Percentiles rank a stretch among this genome's conserved stretches.
Evolutionary conservation across 768 basidiomycete species (phyloP).

Genomic region (Lactarius trivialis): DNA sequence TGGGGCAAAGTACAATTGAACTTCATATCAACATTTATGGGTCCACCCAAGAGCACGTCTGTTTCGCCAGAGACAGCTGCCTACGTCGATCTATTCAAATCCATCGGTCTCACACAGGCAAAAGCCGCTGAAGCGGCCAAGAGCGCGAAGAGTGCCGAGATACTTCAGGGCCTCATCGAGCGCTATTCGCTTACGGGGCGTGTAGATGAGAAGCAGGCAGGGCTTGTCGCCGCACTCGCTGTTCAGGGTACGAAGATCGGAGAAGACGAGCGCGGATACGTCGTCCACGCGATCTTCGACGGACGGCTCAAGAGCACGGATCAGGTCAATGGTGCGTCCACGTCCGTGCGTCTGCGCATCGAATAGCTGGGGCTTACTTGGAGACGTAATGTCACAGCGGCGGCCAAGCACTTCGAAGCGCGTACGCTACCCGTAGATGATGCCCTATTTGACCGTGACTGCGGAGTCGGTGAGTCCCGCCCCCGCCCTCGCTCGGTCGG

Average conservation of each 20-base stretch:
- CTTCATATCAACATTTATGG: constrained; percentile 3
- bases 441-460: constrained; percentile 64
- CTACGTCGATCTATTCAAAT: constrained; percentile 55
- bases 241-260: constrained; percentile 57
- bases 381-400: constrained; percentile 40
- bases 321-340: constrained; percentile 72
- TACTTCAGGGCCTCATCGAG: constrained; percentile 65
- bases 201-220: constrained; percentile 73
- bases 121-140: constrained; percentile 82
- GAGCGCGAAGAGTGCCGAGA: constrained; percentile 65
- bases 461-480: constrained; percentile 76
- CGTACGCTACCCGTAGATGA: constrained; percentile 57
- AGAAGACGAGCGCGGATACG: constrained; percentile 50
- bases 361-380: background rate
- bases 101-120: constrained; percentile 66
- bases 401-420: constrained; percentile 65
- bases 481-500: background rate
- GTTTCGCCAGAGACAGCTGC: constrained; percentile 33
- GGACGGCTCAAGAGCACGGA: constrained; percentile 72
- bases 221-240: constrained; percentile 61
- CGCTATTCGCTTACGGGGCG: constrained; percentile 40
- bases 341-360: background rate
- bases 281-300: constrained; percentile 62
- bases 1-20: background rate
- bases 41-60: constrained; percentile 9